Evolutionary conservation across 441 rosid genomes (phyloP), one percentile per base, ranked within the genome.

Genomic region (Populus trichocarpa): DNA sequence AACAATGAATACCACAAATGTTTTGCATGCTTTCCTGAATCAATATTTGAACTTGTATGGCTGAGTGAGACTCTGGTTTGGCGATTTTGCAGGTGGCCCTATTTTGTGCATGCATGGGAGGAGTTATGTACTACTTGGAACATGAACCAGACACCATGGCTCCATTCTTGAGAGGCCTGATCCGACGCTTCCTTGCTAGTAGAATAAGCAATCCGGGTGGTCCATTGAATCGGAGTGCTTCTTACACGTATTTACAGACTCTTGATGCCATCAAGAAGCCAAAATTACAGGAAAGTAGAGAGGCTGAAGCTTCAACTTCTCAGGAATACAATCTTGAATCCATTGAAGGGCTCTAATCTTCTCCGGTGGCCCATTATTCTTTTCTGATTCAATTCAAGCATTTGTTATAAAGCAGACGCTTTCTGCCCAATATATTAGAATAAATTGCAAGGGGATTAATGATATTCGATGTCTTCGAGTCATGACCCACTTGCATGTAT

Each of bases 41-140:
- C 26, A 30, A 13, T 26, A 11, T 63, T 26, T 36, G 16, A 25
- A 57, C 8, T 22, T 76, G 0, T 53, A 36, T 38, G 6, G 35
- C 8, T 3, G 69, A 67, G 28, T 64, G 72, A 72, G 46, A 20
- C 10, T 16, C 65, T 76, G 63, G 59, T 76, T 85, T 36, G 64
- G 5, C 42, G 61, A 26, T 61, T 50, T 77, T 83, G 18, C 94
- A 96, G 99, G 99, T 96, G 74, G 97, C 95, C 33, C 77, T 96
- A 72, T 96, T 94, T 78, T 93, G 97, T 85, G 95, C 91, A 26
- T 96, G 98, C 85, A 96, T 96, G 97, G 99, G 99, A 84, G 99
- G 98, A 84, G 86, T 96, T 59, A 96, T 94, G 99, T 96, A 96
- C 83, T 94, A 88, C 84, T 85, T 94, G 75, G 98, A 96, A 82